These are phyloP conservation scores for Sophora flavescens DNA, from an alignment of 306 rosid genomes.

Conservation along the genomic window DNA sequence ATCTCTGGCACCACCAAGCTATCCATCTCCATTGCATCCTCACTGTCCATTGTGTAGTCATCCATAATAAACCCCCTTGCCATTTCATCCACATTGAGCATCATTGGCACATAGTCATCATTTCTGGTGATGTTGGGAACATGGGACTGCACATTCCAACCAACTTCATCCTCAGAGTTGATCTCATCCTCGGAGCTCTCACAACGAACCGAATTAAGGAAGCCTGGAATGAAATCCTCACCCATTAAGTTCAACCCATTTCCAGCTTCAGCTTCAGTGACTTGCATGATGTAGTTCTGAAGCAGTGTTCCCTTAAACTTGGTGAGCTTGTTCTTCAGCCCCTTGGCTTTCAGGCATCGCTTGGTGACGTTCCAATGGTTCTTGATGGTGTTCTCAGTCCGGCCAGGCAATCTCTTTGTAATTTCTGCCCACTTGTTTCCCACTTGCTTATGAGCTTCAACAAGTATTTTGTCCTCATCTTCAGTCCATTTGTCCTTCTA, in stretches of 20 bases:
- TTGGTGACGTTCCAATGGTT: slow-evolving; percentile 86
- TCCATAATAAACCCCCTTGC: slow-evolving; percentile 7
- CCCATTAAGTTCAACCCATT: background rate
- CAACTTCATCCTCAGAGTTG: background rate
- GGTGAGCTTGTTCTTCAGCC: slow-evolving; percentile 31
- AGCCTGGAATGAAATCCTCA: background rate
- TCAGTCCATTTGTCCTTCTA: slow-evolving; percentile 86
- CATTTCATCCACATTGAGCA: background rate
- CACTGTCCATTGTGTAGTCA: slow-evolving; percentile 17
- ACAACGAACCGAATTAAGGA: background rate
- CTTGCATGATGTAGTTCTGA: slow-evolving; percentile 60
- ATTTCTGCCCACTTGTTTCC: slow-evolving; percentile 90
- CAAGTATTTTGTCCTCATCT: slow-evolving; percentile 67
- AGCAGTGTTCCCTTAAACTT: slow-evolving; percentile 36
- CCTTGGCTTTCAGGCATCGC: slow-evolving; percentile 59
- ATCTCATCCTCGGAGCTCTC: slow-evolving; percentile 25
- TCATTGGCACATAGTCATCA: background rate
- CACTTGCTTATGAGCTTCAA: slow-evolving; percentile 64
- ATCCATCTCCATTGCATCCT: slow-evolving; percentile 40
- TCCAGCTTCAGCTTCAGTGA: background rate
- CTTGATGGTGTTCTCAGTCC: slow-evolving; percentile 78
- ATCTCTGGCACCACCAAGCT: slow-evolving; percentile 6
- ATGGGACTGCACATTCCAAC: background rate
- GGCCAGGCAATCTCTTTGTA: slow-evolving; percentile 61
- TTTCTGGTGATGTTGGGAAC: background rate